Evolutionary conservation across 495 filamentous ascomycete species (phyloP).

Genomic region (Penicillium cataractarum): DNA sequence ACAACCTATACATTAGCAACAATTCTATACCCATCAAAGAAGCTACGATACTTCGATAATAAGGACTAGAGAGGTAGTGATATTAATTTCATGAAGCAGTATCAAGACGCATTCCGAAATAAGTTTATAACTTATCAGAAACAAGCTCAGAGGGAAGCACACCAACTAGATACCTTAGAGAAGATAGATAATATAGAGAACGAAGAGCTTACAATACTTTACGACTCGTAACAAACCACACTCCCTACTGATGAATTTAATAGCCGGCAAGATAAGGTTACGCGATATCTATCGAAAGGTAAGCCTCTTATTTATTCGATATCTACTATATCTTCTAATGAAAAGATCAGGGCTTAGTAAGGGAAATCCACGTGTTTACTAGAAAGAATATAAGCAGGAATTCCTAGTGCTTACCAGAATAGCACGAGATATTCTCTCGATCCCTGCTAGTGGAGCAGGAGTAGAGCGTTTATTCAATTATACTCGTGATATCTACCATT

Average conservation of each 20-base stretch:
- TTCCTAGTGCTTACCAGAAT: slow-evolving; percentile 17
- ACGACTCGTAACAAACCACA: background rate
- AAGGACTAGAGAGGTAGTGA: background rate
- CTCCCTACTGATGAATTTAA: background rate
- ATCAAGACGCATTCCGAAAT: background rate
- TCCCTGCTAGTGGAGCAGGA: slow-evolving; percentile 19
- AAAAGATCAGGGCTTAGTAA: slow-evolving; percentile 10
- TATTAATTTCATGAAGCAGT: background rate
- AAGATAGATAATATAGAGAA: background rate
- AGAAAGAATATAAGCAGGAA: slow-evolving; percentile 17
- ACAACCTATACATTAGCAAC: too few species aligned
- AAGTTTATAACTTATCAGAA: background rate
- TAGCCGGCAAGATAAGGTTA: background rate
- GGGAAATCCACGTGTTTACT: slow-evolving; percentile 14
- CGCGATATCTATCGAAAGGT: background rate
- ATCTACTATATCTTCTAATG: background rate
- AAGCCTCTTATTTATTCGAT: background rate
- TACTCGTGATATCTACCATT: slow-evolving; percentile 21
- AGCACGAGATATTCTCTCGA: slow-evolving; percentile 19
- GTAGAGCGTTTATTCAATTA: slow-evolving; percentile 23
- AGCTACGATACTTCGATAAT: background rate
- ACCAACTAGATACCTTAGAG: background rate
- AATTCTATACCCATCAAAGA: too few species aligned
- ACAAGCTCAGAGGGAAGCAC: background rate
- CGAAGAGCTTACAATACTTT: background rate